phyloP scores from a whole-genome alignment of 331 rosid genomes.

The Quercus phellos region DNA sequence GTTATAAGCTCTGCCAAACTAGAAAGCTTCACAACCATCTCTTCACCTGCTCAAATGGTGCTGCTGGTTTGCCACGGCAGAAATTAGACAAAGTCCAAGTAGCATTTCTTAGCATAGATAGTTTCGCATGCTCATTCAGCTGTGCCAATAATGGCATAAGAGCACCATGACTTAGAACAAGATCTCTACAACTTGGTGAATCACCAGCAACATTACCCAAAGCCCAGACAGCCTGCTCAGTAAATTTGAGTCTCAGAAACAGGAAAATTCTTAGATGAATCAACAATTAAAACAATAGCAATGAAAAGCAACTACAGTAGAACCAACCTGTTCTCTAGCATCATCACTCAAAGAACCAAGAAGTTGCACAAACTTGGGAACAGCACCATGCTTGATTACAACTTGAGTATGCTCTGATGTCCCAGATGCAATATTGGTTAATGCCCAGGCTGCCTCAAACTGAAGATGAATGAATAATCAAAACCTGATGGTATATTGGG shows the following conservation, averaged over 20 bases:
- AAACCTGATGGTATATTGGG: background rate
- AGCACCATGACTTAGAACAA: slow-evolving; percentile 55
- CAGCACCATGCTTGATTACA: slow-evolving; percentile 56
- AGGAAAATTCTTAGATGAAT: too few species aligned
- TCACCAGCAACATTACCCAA: slow-evolving; percentile 70
- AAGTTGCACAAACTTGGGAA: slow-evolving; percentile 57
- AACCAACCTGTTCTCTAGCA: slow-evolving; percentile 56
- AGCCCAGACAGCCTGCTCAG: slow-evolving; percentile 65
- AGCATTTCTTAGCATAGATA: slow-evolving; percentile 57
- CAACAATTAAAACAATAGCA: too few species aligned
- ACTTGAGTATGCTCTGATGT: slow-evolving; percentile 56
- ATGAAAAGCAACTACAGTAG: background rate
- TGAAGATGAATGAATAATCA: slow-evolving; percentile 19
- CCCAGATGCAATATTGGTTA: slow-evolving; percentile 63
- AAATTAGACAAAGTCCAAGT: slow-evolving; percentile 65
- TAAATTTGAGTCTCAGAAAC: too few species aligned
- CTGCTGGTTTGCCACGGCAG: slow-evolving; percentile 55
- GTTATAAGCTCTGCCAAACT: too few species aligned
- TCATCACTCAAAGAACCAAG: slow-evolving; percentile 45
- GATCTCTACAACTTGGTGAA: slow-evolving; percentile 55
- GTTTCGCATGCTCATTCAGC: slow-evolving; percentile 52
- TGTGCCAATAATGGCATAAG: slow-evolving; percentile 46
- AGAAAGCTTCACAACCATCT: background rate
- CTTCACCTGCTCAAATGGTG: slow-evolving; percentile 51
- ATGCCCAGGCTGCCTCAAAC: slow-evolving; percentile 81